A percentile compares a stretch with the other conserved stretches of the same genome.
Conservation (phyloP, 768 basidiomycete genomes). For the Tricholoma bakamatsutake region DNA sequence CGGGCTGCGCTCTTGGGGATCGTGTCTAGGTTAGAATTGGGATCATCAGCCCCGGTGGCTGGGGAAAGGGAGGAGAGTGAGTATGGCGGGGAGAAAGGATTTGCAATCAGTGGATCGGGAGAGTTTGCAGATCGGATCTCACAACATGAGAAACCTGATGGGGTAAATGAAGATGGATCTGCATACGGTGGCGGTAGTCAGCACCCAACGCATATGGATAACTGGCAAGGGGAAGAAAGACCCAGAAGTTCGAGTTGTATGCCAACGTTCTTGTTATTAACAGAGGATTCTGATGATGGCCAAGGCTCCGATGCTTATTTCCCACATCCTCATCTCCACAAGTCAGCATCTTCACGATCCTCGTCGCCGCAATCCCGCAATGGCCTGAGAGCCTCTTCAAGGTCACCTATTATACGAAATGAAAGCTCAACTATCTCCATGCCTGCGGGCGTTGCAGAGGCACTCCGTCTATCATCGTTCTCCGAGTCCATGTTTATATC, state of each 20-base stretch:
- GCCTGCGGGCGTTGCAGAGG: conserved; percentile 20
- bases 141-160: neutral
- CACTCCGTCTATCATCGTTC: conserved; percentile 24
- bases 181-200: conserved; percentile 13
- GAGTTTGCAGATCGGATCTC: conserved; percentile 6
- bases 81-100: conserved; percentile 27
- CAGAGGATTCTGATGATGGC: conserved; percentile 10
- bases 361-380: neutral
- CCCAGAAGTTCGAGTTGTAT: conserved; percentile 19
- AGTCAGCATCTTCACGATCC: conserved; percentile 8
- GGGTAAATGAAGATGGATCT: conserved; percentile 5
- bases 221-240: conserved; percentile 11
- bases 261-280: conserved; percentile 16
- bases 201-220: neutral
- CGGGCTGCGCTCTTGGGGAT: conserved; percentile 31
- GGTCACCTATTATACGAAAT: conserved; percentile 25
- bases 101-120: conserved; percentile 30
- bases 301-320: neutral
- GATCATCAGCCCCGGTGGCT: neutral
- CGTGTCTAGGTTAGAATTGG: conserved; percentile 25
- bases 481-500: conserved; percentile 4
- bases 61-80: conserved; percentile 24
- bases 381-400: conserved; percentile 15
- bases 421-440: conserved; percentile 7
- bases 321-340: neutral